Evolutionary conservation across 2,329 filamentous ascomycete species (phyloP), one percentile per base, ranked within the genome.

Genomic region (Falciphora oryzae): DNA sequence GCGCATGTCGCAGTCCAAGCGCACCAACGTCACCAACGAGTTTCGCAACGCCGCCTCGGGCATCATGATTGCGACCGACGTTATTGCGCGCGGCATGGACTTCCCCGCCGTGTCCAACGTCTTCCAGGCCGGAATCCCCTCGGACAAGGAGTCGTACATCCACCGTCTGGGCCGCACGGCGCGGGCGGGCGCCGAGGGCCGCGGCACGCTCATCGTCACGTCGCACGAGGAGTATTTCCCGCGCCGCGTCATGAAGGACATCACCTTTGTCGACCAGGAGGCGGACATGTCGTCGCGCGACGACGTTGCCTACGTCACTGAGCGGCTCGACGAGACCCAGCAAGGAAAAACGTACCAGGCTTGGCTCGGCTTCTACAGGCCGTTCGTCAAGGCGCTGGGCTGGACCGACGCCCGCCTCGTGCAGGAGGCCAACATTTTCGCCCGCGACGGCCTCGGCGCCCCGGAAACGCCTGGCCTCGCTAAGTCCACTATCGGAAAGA

Each of bases 21-120:
- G 83, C 11, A 83, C 76, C 13, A 78, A 74, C 65, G 84, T 86
- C 57, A 88, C 93, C 0, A 85, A 92, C 56, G 76, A 80, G n/a
- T 85, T 79, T 72, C 88, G 91, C 65, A 75, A 76, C 44, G 74
- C 81, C n/a, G 73, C 73, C 13, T 75, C 73, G 18, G 79, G 78
- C 53, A 81, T 90, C 62, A 78, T 91, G 57, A 83, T 90, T 63
- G 89, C 89, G 3, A 90, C 88, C 0, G 89, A 91, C 70, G 87
- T 91, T 53, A 85, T 89, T 29, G 88, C 88, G 14, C 85, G 88
- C 68, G 88, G 88, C 68, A 89, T 91, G 85, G 88, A 91, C 70
- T 90, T 90, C 73, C 88, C 88, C 0, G 80, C 83, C n/a, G 86
- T 90, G 53, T 88, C 85, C 22, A 85, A 87, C 67, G 86, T 90